Evolutionary conservation across 345 rosid species (phyloP), one percentile per base, ranked within the genome.

Genomic region (thale cress (Arabidopsis thaliana)): DNA sequence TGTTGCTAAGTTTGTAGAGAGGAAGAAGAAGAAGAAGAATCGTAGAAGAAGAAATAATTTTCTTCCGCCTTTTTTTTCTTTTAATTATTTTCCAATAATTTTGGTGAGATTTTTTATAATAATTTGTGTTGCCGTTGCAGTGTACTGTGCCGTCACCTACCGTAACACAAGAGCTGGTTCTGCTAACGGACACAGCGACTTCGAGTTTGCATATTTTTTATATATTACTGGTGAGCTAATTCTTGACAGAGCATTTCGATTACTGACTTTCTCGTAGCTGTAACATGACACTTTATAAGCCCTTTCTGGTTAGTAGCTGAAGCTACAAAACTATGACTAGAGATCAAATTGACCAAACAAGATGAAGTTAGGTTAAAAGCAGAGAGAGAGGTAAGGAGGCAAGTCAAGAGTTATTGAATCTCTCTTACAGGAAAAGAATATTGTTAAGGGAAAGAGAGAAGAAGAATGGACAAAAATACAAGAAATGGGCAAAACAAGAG

Each of bases 1-100:
- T 58, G 30, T 50, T 50, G 85, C 87, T 76, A 72, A 78, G 74
- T 75, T 16, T 6, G 76, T 70, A 5, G 3, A 77, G 89, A 73
- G 69, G 77, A 76, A 49, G 51, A 68, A 28, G 72, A 36, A 22
- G 65, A 6, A 38, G 66, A 67, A 22, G 57, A 77, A 64, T 75
- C 60, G 73, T 6, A 38, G 52, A 33, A 48, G 57, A 44, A 60
- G 22, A 70, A 34, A 51, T 5, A 24, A 25, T 10, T 37, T 59
- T 51, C 51, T 48, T 75, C 32, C 48, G 48, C 48, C 6, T 37
- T 45, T 36, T 36, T 59, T 8, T 30, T 16, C 6, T 38, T 11
- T 9, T n/a, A 49, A 48, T 36, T 53, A 24, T 0, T 4, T 60
- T 34, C 32, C 36, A 8, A 60, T 37, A 63, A 34, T 40, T 41